These are phyloP conservation scores for Plenodomus tracheiphilus DNA, from an alignment of 2,329 filamentous ascomycete species.

Conservation along the genomic window DNA sequence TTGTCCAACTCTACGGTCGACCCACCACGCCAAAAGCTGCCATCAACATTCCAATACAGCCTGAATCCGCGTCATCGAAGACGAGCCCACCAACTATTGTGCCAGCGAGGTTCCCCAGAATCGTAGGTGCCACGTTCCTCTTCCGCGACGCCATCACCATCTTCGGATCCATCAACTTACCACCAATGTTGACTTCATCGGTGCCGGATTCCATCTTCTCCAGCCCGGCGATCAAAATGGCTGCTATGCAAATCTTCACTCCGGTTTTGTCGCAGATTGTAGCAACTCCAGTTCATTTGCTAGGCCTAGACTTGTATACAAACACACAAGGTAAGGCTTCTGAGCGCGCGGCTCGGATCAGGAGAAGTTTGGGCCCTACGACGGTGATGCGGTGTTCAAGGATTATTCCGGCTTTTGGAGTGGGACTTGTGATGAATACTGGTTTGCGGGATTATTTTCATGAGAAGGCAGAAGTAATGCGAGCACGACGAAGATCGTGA, in stretches of 20 bases:
- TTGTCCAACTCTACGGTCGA: constrained; percentile 31
- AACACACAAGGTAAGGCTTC: constrained; percentile 5
- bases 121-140: constrained; percentile 30
- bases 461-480: constrained; percentile 2
- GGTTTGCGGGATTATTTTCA: constrained; percentile 25
- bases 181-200: constrained; percentile 23
- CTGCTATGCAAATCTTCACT: constrained; percentile 30
- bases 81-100: constrained; percentile 1
- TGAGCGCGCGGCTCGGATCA: constrained; percentile 15
- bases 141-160: constrained; percentile 36
- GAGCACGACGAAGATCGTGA: neutral
- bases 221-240: constrained; percentile 21
- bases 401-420: constrained; percentile 35
- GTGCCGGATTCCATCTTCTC: constrained; percentile 21
- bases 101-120: constrained; percentile 13
- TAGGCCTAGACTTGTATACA: constrained; percentile 31
- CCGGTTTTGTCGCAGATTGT: constrained; percentile 33
- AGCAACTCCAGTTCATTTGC: constrained; percentile 31
- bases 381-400: constrained; percentile 32
- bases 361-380: constrained; percentile 18
- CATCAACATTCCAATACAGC: neutral
- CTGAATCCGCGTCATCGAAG: neutral
- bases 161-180: constrained; percentile 34
- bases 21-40: constrained; percentile 1
- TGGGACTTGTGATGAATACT: constrained; percentile 30